These are phyloP conservation scores for Psilocybe cyanescens DNA, from an alignment of 768 basidiomycete species.

Conservation along the genomic window DNA sequence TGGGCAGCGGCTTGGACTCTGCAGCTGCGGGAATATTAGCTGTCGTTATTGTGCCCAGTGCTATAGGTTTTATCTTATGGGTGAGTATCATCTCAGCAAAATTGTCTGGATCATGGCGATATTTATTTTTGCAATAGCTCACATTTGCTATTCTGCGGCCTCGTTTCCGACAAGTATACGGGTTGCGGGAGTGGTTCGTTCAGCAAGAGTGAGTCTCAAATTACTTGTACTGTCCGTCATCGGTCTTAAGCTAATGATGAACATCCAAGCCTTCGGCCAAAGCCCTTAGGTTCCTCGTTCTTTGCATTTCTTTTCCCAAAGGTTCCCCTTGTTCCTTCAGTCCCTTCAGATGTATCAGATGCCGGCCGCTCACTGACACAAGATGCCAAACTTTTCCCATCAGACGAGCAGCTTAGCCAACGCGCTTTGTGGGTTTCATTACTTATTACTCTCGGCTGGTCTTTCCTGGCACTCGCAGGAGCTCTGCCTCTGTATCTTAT, in stretches of 20 bases:
- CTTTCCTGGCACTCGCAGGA: constrained; percentile 69
- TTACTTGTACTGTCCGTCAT: not conserved
- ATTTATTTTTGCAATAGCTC: constrained; percentile 40
- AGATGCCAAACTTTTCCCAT: constrained; percentile 67
- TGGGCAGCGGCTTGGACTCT: constrained; percentile 68
- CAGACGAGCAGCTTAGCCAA: constrained; percentile 76
- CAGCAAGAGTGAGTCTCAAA: constrained; percentile 58
- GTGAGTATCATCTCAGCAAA: constrained; percentile 41
- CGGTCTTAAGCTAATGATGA: not conserved
- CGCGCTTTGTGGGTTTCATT: constrained; percentile 71
- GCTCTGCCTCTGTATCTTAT: constrained; percentile 77
- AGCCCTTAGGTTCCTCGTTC: constrained; percentile 57
- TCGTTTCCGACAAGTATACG: constrained; percentile 73
- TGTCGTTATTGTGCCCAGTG: constrained; percentile 57
- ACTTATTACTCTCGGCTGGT: constrained; percentile 66
- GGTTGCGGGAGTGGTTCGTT: constrained; percentile 77
- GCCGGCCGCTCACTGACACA: constrained; percentile 50
- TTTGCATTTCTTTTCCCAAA: constrained; percentile 75
- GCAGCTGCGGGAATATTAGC: constrained; percentile 64
- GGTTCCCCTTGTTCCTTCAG: constrained; percentile 63
- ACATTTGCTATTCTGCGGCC: constrained; percentile 72
- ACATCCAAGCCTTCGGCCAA: constrained; percentile 58
- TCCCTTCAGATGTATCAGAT: constrained; percentile 60
- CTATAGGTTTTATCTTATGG: constrained; percentile 69
- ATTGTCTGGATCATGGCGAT: constrained; percentile 11